phyloP scores from a whole-genome alignment of 2,329 filamentous ascomycete genomes.

The Cercospora janseana region DNA sequence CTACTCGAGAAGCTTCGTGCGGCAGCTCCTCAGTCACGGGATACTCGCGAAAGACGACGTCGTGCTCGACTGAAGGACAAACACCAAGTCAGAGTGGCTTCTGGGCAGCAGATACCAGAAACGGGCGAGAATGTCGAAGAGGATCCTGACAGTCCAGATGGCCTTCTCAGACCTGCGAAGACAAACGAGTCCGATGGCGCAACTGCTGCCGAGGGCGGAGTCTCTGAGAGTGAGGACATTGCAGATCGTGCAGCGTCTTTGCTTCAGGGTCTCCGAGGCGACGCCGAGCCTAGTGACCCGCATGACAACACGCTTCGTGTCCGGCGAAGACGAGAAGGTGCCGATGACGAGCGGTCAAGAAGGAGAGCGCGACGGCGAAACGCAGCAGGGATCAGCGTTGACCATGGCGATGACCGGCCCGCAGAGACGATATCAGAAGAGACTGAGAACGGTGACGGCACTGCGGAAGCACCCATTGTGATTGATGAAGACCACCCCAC shows the following conservation, averaged over 20 bases:
- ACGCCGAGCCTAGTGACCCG: constrained; percentile 44
- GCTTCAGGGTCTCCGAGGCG: constrained; percentile 75
- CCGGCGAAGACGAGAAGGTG: constrained; percentile 67
- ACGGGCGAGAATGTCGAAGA: constrained; percentile 35
- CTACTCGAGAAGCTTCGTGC: constrained; percentile 91
- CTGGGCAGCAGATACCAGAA: constrained; percentile 84
- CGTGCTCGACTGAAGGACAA: constrained; percentile 85
- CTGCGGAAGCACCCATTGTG: constrained; percentile 11
- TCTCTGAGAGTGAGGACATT: constrained; percentile 65
- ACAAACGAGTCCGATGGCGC: constrained; percentile 26
- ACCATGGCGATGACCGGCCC: constrained; percentile 28
- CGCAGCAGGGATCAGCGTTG: constrained; percentile 35
- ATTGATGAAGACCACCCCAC: constrained; percentile 3
- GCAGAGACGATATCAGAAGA: constrained; percentile 40
- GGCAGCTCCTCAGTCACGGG: constrained; percentile 83
- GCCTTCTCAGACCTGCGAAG: constrained; percentile 32
- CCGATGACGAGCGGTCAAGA: constrained; percentile 72
- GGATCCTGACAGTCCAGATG: constrained; percentile 26
- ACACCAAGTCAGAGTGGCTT: constrained; percentile 85
- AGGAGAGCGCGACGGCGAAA: constrained; percentile 57
- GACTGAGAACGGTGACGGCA: constrained; percentile 15
- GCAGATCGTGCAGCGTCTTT: constrained; percentile 80
- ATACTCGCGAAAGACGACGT: constrained; percentile 83
- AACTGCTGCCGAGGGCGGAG: constrained; percentile 36
- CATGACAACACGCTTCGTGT: constrained; percentile 48